Evolutionary conservation across 768 basidiomycete genomes (phyloP).

Genomic region (Trametes elegans): DNA sequence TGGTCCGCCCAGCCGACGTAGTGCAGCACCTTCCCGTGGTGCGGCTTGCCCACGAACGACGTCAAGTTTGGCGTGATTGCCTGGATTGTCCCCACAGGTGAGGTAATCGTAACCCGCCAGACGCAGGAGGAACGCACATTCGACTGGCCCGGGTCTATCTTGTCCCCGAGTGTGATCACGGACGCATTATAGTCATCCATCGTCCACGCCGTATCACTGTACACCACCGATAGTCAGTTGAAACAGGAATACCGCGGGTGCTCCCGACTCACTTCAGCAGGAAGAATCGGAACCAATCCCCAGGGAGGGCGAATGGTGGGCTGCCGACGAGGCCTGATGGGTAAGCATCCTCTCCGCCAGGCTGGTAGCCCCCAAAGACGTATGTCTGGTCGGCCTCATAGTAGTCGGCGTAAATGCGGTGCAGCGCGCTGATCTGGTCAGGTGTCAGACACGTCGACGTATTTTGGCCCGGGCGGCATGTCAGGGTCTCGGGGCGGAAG

Average conservation of each 20-base stretch:
- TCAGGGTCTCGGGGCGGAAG: constrained; percentile 28
- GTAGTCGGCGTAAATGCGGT: constrained; percentile 21
- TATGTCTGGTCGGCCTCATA: constrained; percentile 23
- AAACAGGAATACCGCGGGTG: neutral
- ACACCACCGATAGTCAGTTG: neutral
- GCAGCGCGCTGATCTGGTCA: constrained; percentile 25
- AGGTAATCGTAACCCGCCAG: no score
- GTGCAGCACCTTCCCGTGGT: constrained; percentile 25
- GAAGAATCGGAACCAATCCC: constrained; percentile 18
- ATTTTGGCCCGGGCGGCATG: constrained; percentile 22
- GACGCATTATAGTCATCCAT: constrained; percentile 17
- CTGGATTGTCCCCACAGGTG: no score
- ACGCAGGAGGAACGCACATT: no score
- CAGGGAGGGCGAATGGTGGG: constrained; percentile 1
- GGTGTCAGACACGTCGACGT: constrained; percentile 24
- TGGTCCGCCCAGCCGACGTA: constrained; percentile 28
- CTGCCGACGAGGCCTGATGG: neutral
- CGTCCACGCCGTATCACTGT: constrained; percentile 23
- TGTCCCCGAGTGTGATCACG: constrained; percentile 15
- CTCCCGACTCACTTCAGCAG: constrained; percentile 16
- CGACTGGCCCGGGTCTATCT: constrained; percentile 21
- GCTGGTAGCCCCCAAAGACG: constrained; percentile 25
- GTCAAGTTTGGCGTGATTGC: constrained; percentile 18
- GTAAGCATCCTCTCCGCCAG: constrained; percentile 23
- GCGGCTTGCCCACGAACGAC: constrained; percentile 15